phyloP scores from a whole-genome alignment of 805 yeast species.

The Saccharomyces kudriavzevii region DNA sequence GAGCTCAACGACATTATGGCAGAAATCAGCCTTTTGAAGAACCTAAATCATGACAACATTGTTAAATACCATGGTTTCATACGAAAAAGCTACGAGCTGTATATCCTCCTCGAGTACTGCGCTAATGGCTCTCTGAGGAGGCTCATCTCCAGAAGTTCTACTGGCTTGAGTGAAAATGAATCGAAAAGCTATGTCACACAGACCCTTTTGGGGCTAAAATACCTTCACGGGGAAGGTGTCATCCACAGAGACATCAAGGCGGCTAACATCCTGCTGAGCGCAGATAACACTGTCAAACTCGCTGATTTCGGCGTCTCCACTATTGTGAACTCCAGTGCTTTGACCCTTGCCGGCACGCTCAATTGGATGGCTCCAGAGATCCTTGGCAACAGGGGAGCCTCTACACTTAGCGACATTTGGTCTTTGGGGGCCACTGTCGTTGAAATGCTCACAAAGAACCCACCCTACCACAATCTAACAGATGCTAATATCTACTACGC shows the following conservation, averaged over 20 bases:
- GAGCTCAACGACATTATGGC: conserved; percentile 48
- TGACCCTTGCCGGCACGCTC: conserved; percentile 76
- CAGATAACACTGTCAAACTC: conserved; percentile 67
- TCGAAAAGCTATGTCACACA: conserved; percentile 58
- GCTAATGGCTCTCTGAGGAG: conserved; percentile 57
- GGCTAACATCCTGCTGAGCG: conserved; percentile 72
- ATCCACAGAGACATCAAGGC: conserved; percentile 94
- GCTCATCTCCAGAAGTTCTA: conserved; percentile 26
- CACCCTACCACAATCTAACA: conserved; percentile 66
- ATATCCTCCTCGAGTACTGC: conserved; percentile 71
- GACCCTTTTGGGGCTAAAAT: conserved; percentile 61
- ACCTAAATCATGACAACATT: conserved; percentile 77
- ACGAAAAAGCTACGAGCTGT: conserved; percentile 55
- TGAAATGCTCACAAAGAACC: conserved; percentile 76
- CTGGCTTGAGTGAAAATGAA: conserved; percentile 48
- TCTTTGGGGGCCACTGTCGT: conserved; percentile 91
- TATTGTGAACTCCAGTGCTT: conserved; percentile 49
- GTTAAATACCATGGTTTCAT: conserved; percentile 89
- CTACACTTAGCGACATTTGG: conserved; percentile 88
- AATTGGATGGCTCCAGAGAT: conserved; percentile 99
- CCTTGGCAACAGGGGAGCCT: conserved; percentile 73
- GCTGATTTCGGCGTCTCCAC: conserved; percentile 98
- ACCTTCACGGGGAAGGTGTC: conserved; percentile 67
- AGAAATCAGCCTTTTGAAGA: conserved; percentile 70
- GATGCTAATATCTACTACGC: conserved; percentile 32